Conservation (phyloP, 2,329 filamentous ascomycete species). For the Xylaria sp. region DNA sequence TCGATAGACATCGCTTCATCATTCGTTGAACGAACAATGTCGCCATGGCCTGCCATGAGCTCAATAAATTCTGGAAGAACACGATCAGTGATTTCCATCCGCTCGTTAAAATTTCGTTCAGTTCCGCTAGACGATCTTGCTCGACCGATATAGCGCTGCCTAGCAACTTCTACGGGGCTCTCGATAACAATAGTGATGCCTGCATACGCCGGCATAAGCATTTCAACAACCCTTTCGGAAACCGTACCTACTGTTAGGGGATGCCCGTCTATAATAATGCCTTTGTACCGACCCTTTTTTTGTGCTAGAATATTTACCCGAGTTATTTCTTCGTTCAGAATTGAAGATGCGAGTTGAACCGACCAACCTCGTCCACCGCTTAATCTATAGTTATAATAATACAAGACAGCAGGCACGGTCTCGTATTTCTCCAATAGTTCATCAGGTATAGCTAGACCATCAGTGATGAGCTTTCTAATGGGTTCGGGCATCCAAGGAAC, state of each 20-base stretch:
- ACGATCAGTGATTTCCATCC: constrained; percentile 5
- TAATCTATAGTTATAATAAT: background rate
- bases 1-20: constrained; percentile 1
- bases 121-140: background rate
- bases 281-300: background rate
- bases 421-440: background rate
- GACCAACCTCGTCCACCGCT: background rate
- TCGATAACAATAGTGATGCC: constrained; percentile 27
- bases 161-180: constrained; percentile 9
- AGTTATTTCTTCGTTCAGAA: constrained; percentile 15
- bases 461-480: background rate
- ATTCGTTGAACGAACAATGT: constrained; percentile 13
- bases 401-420: background rate
- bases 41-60: constrained; percentile 7
- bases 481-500: background rate
- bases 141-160: constrained; percentile 10
- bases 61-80: constrained; percentile 11
- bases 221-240: background rate
- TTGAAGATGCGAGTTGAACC: background rate
- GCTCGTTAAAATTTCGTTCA: background rate
- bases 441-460: background rate
- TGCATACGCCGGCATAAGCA: background rate
- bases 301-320: background rate
- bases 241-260: background rate
- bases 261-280: constrained; percentile 23